Evolutionary conservation across 2,329 filamentous ascomycete species (phyloP).

Genomic region (Xylariaceae sp.): DNA sequence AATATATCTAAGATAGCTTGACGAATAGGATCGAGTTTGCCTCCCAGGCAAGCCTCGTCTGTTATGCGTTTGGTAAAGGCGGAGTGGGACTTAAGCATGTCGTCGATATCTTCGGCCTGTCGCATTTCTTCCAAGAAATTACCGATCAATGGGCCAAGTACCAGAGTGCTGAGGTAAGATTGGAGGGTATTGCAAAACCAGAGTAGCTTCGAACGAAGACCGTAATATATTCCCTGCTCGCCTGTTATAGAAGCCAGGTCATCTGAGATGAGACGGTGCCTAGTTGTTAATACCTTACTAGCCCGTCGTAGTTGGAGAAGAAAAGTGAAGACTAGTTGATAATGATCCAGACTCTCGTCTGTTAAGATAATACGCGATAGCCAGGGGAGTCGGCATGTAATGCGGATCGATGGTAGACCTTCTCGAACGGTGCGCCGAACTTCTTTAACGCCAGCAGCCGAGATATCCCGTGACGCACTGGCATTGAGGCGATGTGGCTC

Average conservation of each 20-base stretch:
- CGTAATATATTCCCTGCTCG: conserved; percentile 51
- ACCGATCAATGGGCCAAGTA: conserved; percentile 58
- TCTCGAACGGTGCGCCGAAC: conserved; percentile 56
- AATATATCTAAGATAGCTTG: conserved; percentile 71
- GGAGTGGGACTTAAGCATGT: conserved; percentile 69
- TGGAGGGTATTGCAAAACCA: conserved; percentile 76
- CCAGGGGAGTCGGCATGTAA: conserved; percentile 66
- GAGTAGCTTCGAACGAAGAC: conserved; percentile 63
- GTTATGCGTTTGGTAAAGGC: conserved; percentile 59
- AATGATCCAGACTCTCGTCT: conserved; percentile 57
- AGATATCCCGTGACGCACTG: conserved; percentile 42
- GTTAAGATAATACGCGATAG: conserved; percentile 69
- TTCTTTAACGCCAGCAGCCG: conserved; percentile 41
- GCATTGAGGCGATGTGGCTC: conserved; percentile 62
- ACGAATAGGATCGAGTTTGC: conserved; percentile 64
- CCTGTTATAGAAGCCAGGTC: conserved; percentile 37
- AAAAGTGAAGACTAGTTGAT: conserved; percentile 70
- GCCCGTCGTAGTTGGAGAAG: conserved; percentile 74
- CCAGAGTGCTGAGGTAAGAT: conserved; percentile 70
- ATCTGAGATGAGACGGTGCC: conserved; percentile 44
- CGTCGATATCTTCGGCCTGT: conserved; percentile 68
- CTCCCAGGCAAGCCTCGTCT: conserved; percentile 65
- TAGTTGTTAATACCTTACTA: conserved; percentile 61
- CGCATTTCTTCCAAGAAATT: conserved; percentile 56
- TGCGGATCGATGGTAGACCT: conserved; percentile 57